phyloP scores from a whole-genome alignment of 768 basidiomycete genomes.

The Mycena kentingensis region DNA sequence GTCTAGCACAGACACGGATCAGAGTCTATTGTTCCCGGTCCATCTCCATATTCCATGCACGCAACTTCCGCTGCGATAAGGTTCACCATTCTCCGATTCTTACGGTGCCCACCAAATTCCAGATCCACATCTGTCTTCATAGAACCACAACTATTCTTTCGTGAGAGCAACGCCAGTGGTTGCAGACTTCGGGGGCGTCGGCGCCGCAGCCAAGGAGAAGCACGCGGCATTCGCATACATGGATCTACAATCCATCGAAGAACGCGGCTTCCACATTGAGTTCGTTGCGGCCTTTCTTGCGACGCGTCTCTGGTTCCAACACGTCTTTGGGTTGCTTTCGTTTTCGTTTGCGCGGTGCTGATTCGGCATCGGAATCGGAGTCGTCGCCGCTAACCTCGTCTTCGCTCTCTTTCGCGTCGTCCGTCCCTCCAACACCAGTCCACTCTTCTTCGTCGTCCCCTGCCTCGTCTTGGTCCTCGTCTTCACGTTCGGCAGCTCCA shows the following conservation, averaged over 20 bases:
- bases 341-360: conserved; percentile 54
- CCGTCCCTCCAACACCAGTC: conserved; percentile 27
- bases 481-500: conserved; percentile 35
- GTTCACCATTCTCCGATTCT: no score
- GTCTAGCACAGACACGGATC: no score
- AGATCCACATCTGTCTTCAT: no score
- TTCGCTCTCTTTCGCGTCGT: conserved; percentile 27
- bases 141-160: no score
- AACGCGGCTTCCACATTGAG: conserved; percentile 62
- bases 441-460: conserved; percentile 30
- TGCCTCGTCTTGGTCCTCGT: conserved; percentile 39
- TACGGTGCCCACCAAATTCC: no score
- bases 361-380: conserved; percentile 25
- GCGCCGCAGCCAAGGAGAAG: no score
- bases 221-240: no score
- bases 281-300: conserved; percentile 62
- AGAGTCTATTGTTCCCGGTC: no score
- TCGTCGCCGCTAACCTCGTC: conserved; percentile 23
- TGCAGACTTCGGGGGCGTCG: no score
- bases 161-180: no score
- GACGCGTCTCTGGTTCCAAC: conserved; percentile 40
- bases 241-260: conserved; percentile 66
- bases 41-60: no score
- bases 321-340: conserved; percentile 56
- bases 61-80: no score